Percentiles rank a stretch among this genome's conserved stretches.
Conservation (phyloP, 176 grass and related monocot genomes). For the Bolboschoenus planiculmis region DNA sequence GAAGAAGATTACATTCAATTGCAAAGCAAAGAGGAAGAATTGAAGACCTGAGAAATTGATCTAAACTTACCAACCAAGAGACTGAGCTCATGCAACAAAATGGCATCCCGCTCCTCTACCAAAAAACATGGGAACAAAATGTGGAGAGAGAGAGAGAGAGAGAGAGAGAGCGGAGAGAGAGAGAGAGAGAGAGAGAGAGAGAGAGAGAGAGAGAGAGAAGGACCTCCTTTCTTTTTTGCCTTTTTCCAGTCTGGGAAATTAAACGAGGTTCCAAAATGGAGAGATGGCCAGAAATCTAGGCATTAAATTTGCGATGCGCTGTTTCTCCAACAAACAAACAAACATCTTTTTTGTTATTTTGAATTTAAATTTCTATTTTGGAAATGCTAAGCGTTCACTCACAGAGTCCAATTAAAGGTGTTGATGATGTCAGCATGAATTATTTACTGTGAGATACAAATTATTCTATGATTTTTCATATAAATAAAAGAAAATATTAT, state of each 20-base stretch:
- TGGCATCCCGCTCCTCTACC: not conserved
- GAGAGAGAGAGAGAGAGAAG: not conserved
- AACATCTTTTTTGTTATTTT: not conserved
- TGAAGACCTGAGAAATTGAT: not conserved
- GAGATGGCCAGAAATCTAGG: constrained; percentile 17
- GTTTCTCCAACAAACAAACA: constrained; percentile 21
- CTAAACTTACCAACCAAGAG: constrained; percentile 17
- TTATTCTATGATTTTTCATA: not conserved
- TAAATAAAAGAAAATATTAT: no score
- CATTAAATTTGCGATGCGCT: not conserved
- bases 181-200: not conserved
- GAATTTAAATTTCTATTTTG: not conserved
- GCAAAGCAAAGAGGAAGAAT: not conserved
- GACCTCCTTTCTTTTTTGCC: not conserved
- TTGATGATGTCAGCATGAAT: not conserved
- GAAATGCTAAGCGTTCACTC: not conserved
- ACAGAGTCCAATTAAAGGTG: not conserved
- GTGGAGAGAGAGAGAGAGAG: not conserved
- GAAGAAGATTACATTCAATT: not conserved
- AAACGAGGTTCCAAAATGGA: constrained; percentile 13
- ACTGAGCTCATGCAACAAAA: constrained; percentile 5
- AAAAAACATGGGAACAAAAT: not conserved
- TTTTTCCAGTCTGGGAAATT: constrained; percentile 3
- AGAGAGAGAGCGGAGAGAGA: not conserved
- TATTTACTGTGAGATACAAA: not conserved